phyloP scores from a whole-genome alignment of 768 basidiomycete genomes.

The Leucocoprinus leucothites region DNA sequence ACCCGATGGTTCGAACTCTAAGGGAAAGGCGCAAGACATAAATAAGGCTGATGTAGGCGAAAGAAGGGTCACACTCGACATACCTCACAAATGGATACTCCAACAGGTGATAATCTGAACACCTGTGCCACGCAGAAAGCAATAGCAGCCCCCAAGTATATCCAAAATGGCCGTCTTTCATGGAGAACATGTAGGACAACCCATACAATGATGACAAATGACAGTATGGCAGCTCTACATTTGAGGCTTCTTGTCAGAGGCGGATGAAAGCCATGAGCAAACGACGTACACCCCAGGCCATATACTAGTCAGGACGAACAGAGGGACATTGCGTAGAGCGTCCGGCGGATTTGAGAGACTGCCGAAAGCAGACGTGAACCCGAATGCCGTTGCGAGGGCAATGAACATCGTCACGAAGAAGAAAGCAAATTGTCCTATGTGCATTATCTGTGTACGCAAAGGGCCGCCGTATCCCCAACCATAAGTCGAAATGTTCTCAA shows the following conservation, averaged over 20 bases:
- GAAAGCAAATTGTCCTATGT: slow-evolving; percentile 45
- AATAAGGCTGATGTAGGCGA: background rate
- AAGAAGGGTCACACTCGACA: slow-evolving; percentile 9
- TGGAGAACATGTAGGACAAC: slow-evolving; percentile 65
- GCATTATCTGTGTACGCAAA: slow-evolving; percentile 44
- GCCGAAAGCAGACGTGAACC: slow-evolving; percentile 54
- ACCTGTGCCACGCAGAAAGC: slow-evolving; percentile 72
- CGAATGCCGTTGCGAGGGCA: slow-evolving; percentile 69
- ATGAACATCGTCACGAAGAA: slow-evolving; percentile 75
- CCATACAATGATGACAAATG: slow-evolving; percentile 64
- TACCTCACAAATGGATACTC: slow-evolving; percentile 61
- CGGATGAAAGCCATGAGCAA: background rate
- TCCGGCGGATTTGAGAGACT: slow-evolving; percentile 46
- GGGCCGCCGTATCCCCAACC: background rate
- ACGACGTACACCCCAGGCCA: slow-evolving; percentile 72
- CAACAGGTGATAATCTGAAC: slow-evolving; percentile 65
- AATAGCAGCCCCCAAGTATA: slow-evolving; percentile 58
- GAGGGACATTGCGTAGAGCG: slow-evolving; percentile 54
- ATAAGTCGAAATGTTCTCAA: background rate
- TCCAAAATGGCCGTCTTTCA: slow-evolving; percentile 69
- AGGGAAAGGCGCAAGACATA: background rate
- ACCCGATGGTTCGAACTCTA: slow-evolving; percentile 55
- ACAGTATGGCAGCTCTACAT: slow-evolving; percentile 59
- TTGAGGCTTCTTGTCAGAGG: background rate
- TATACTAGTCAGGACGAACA: slow-evolving; percentile 69